Evolutionary conservation across 23 red algal species (phyloP), one percentile per base, ranked within the genome.

Genomic region (Gracilaria gracilis): DNA sequence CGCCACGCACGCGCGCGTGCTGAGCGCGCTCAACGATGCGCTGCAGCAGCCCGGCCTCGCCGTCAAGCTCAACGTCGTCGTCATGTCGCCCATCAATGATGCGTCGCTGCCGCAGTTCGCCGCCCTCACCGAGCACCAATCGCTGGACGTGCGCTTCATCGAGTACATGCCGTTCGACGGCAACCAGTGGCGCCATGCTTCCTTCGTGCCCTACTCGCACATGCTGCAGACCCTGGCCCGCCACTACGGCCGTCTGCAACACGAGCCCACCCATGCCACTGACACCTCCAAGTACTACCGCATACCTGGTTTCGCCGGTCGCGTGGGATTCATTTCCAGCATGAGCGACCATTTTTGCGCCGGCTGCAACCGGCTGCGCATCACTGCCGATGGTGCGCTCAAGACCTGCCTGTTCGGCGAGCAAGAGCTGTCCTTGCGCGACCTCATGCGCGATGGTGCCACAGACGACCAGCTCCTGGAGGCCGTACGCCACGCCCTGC

Each of bases 111-210:
- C 33, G 27, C 46, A 38, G 16, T 98, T 98, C 84, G 88, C 71
- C 39, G 57, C 88, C 6, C 66, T 95, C 29, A 85, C 88, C 3
- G 91, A 82, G 65, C 28, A 89, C 35, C 48, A 64, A 24, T 51
- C 84, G 14, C 37, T 92, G 9, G 90, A 82, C 46, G 87, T 98
- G 33, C 93, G 96, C 28, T 98, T 98, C 62, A 98, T 98, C 66
- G 96, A 98, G 91, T 98, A 93, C 57, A 98, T 98, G 96, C 96
- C 96, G 24, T 98, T 98, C 80, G 93, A 88, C 47, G 96, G 96
- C 4, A 98, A 98, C 77, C 20, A 48, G 2, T 98, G 96, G 96
- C 37, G 46, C 40, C 23, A 73, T 11, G 46, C 29, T 17, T 78
- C 65, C 3, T 95, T 98, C 37, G 86, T 98, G 13, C 69, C 93